phyloP scores from a whole-genome alignment of 495 filamentous ascomycete species.

The Neurospora tetraspora region DNA sequence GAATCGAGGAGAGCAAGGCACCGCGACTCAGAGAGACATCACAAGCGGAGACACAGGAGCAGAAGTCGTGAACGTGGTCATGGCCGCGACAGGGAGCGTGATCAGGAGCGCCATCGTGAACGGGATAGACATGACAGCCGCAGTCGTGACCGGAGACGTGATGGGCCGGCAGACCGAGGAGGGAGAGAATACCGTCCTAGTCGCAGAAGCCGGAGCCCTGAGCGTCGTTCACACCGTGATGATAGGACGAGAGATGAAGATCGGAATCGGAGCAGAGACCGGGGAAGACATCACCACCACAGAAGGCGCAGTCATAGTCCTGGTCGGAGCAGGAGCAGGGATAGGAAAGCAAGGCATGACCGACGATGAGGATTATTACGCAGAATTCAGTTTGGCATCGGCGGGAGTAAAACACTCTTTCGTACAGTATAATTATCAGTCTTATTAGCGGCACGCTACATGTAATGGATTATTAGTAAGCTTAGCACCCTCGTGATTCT shows the following conservation, averaged over 20 bases:
- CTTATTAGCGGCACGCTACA: neutral
- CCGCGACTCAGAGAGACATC: conserved; percentile 23
- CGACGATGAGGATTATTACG: neutral
- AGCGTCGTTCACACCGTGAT: conserved; percentile 2
- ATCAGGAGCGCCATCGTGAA: conserved; percentile 9
- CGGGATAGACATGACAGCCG: conserved; percentile 25
- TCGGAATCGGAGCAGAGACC: conserved; percentile 8
- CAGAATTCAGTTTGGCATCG: neutral
- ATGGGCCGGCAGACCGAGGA: conserved; percentile 1
- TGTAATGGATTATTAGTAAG: neutral
- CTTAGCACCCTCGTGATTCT: neutral
- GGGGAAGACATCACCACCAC: neutral
- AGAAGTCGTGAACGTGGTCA: conserved; percentile 14
- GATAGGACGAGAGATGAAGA: conserved; percentile 8
- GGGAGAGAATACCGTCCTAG: conserved; percentile 6
- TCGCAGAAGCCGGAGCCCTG: conserved; percentile 23
- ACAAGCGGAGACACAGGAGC: conserved; percentile 28
- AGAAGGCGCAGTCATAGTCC: conserved; percentile 6
- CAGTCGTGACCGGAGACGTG: conserved; percentile 25
- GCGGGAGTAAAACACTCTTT: neutral
- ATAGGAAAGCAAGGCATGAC: neutral
- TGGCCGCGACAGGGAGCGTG: conserved; percentile 6
- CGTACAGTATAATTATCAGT: neutral
- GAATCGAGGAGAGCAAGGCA: conserved; percentile 16
- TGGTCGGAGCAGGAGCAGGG: conserved; percentile 22